Evolutionary conservation across 768 basidiomycete genomes (phyloP), one percentile per base, ranked within the genome.

Genomic region (Crucibulum laeve): DNA sequence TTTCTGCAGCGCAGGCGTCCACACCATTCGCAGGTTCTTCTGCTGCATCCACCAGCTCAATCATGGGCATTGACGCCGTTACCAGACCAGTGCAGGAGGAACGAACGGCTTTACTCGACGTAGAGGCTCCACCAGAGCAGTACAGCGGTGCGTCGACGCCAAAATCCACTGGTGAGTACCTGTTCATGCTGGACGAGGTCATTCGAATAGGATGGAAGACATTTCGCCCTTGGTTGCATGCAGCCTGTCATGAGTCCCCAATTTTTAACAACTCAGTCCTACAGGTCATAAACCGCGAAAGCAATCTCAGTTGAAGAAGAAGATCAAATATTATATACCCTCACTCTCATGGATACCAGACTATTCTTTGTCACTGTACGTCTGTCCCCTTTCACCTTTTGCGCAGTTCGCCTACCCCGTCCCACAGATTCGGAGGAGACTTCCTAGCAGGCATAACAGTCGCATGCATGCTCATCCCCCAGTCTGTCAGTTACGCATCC

Each of bases 401-500:
- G 26, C 32, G 17, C 40, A 26, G 25, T 44, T 25, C 24, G 25
- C 8, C 35, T 17, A 21, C 10, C 34, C 45, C 21, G 43, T 25
- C 34, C 38, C 21, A 10, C 46, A 70, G 70, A 33, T 56, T 71
- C 28, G 62, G 62, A 26, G 73, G 64, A 21, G 91, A 94, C 61
- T 53, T 90, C n/a, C 69, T 91, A 0, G 90, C 89, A 21, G 94
- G 93, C 14, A 56, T 92, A 22, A 92, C 92, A 0, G 82, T 96
- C 6, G 86, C 87, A 15, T 83, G 80, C 40, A 86, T 90, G 76
- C 71, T 90, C 34, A 86, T 90, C 56, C 87, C 89, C 4, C 84
- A 90, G 60, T 88, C 90, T 1, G 87, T 96, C 59, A 91, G 88
- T 60, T 96, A 97, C 56, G 94, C 91, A 5, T 82, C 87, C 3